A percentile compares a stretch with the other conserved stretches of the same genome.
phyloP scores from a whole-genome alignment of 495 filamentous ascomycete species.

The Chlorociboria aeruginascens region DNA sequence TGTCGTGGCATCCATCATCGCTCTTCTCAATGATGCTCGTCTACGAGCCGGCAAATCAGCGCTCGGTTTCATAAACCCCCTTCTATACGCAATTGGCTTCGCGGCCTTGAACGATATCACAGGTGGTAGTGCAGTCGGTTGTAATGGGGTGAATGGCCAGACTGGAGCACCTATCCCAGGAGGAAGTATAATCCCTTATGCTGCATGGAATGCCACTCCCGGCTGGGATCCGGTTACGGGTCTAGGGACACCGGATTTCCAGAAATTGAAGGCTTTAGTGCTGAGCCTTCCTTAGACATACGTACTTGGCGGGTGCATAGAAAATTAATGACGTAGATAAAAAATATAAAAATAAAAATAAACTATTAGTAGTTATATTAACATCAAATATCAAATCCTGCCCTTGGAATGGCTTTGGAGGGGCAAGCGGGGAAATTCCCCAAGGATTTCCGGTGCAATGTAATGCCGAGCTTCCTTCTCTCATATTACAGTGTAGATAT shows the following conservation, averaged over 20 bases:
- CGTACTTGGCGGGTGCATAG: too few relatives aligned
- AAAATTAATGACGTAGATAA: too few relatives aligned
- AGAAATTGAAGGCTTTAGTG: conserved; percentile 20
- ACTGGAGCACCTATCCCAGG: not conserved
- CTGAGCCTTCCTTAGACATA: too few relatives aligned
- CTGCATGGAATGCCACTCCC: conserved; percentile 21
- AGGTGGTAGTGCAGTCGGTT: conserved; percentile 32
- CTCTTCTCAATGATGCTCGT: conserved; percentile 37
- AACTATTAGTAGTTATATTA: too few relatives aligned
- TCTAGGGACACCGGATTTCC: conserved; percentile 41
- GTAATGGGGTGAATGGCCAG: conserved; percentile 14
- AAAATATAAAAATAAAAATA: too few relatives aligned
- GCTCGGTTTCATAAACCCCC: conserved; percentile 41
- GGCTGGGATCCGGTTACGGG: conserved; percentile 30
- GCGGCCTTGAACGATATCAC: conserved; percentile 38
- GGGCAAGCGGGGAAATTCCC: too few relatives aligned
- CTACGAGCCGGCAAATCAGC: conserved; percentile 32
- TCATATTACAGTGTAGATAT: too few relatives aligned
- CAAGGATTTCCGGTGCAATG: too few relatives aligned
- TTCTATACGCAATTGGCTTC: conserved; percentile 32
- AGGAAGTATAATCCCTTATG: conserved; percentile 1
- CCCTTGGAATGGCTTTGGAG: too few relatives aligned
- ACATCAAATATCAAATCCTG: too few relatives aligned
- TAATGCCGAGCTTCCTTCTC: too few relatives aligned
- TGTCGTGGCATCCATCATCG: conserved; percentile 26